phyloP scores from a whole-genome alignment of 164 flowering plant species.

The Nymphaea thermarum region DNA sequence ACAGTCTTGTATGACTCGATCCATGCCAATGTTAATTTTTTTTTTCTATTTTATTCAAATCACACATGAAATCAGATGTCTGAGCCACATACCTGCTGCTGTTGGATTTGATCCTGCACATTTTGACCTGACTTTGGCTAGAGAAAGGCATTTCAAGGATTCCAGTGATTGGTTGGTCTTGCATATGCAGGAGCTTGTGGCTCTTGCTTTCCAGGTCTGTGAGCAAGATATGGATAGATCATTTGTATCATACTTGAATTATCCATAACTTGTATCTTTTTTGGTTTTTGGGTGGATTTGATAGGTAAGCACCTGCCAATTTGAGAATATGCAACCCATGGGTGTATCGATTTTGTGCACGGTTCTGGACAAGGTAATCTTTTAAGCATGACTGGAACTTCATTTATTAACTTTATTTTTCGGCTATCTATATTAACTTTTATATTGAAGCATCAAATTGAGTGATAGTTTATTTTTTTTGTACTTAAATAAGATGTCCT shows the following conservation, averaged over 20 bases:
- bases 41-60: not conserved
- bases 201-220: slow-evolving; percentile 92
- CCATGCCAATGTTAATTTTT: not conserved
- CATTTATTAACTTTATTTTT: too few relatives aligned
- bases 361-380: slow-evolving; percentile 76
- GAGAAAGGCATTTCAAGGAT: slow-evolving; percentile 17
- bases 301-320: slow-evolving; percentile 91
- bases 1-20: too few relatives aligned
- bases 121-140: slow-evolving; percentile 79
- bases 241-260: too few relatives aligned
- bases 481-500: too few relatives aligned
- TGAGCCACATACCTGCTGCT: slow-evolving; percentile 74
- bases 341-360: slow-evolving; percentile 71
- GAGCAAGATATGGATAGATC: too few relatives aligned
- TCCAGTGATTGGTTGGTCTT: slow-evolving; percentile 76
- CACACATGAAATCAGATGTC: slow-evolving; percentile 37
- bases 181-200: slow-evolving; percentile 72
- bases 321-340: slow-evolving; percentile 83
- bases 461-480: too few relatives aligned
- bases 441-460: too few relatives aligned
- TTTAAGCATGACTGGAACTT: not conserved
- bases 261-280: not conserved
- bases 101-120: slow-evolving; percentile 82
- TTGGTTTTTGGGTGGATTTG: not conserved
- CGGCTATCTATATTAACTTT: too few relatives aligned